Conservation (phyloP, 2,329 filamentous ascomycete species). For the Penicillium sp. region DNA sequence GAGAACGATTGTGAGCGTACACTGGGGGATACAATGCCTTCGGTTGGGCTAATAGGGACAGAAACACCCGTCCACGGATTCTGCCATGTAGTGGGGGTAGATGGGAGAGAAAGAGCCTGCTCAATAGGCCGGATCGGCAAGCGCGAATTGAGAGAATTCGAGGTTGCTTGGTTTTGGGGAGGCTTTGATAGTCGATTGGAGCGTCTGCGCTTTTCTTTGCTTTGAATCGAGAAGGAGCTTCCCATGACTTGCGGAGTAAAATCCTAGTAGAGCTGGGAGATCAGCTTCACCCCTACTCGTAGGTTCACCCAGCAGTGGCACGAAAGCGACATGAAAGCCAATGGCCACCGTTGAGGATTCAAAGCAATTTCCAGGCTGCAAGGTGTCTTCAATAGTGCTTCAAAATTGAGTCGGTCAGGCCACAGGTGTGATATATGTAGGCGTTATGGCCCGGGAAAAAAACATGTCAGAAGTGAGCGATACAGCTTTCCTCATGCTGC, state of each 20-base stretch:
- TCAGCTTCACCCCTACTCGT: constrained; percentile 21
- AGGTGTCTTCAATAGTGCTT: neutral
- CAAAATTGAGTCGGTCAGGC: constrained; percentile 9
- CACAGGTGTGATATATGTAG: constrained; percentile 3
- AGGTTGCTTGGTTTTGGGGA: constrained; percentile 31
- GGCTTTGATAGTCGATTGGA: constrained; percentile 46
- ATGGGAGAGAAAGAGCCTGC: constrained; percentile 16
- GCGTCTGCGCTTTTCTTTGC: constrained; percentile 38
- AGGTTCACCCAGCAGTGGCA: constrained; percentile 9
- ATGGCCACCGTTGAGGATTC: neutral
- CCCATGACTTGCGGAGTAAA: constrained; percentile 38
- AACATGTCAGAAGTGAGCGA: neutral
- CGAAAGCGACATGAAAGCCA: constrained; percentile 11
- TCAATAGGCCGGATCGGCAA: constrained; percentile 20
- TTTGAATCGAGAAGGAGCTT: constrained; percentile 40
- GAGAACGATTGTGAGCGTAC: constrained; percentile 30
- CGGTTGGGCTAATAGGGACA: constrained; percentile 26
- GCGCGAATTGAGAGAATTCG: constrained; percentile 20
- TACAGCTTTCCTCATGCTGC: neutral
- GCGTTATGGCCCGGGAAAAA: neutral
- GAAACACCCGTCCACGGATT: constrained; percentile 40
- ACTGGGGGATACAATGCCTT: constrained; percentile 12
- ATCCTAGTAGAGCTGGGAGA: constrained; percentile 19
- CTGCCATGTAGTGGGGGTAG: constrained; percentile 33
- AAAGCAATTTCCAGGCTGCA: constrained; percentile 7